Evolutionary conservation across 148 eudicot species (phyloP).

Genomic region (Mesembryanthemum crystallinum): DNA sequence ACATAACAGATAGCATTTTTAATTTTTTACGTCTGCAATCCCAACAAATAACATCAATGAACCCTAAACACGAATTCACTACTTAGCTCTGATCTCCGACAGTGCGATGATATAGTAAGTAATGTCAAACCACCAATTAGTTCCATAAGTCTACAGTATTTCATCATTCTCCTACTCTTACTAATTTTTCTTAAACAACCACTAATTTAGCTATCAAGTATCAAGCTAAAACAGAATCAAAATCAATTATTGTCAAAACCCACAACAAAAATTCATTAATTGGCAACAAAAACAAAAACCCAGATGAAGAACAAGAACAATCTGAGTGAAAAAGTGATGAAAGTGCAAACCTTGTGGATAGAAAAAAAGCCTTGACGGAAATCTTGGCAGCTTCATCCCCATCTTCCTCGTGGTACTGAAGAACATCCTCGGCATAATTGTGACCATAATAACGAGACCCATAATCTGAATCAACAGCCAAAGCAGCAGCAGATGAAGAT

Average conservation of each 20-base stretch:
- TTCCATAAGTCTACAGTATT: not conserved
- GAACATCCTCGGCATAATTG: slow-evolving; percentile 14
- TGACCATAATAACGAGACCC: slow-evolving; percentile 30
- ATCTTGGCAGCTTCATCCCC: slow-evolving; percentile 48
- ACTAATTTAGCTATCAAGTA: not conserved
- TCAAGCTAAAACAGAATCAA: not conserved
- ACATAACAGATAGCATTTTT: not conserved
- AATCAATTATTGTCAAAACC: not conserved
- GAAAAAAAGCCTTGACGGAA: slow-evolving; percentile 76
- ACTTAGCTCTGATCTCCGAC: not conserved
- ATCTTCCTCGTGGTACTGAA: slow-evolving; percentile 24
- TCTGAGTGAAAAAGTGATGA: not conserved
- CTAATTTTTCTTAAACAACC: not conserved
- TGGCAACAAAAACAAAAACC: not conserved
- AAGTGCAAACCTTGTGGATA: slow-evolving; percentile 51
- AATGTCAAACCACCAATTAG: not conserved
- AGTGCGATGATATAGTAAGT: not conserved
- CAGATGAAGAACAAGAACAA: not conserved
- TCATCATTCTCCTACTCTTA: slow-evolving; percentile 1
- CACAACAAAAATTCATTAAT: slow-evolving; percentile 1
- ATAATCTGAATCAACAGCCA: slow-evolving; percentile 46
- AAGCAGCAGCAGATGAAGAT: slow-evolving; percentile 32
- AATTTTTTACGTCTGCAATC: not conserved
- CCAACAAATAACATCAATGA: not conserved
- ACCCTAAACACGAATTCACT: not conserved